Evolutionary conservation across 192 early-diverging fungal genomes (phyloP).

Genomic region (Coemansia sp.): DNA sequence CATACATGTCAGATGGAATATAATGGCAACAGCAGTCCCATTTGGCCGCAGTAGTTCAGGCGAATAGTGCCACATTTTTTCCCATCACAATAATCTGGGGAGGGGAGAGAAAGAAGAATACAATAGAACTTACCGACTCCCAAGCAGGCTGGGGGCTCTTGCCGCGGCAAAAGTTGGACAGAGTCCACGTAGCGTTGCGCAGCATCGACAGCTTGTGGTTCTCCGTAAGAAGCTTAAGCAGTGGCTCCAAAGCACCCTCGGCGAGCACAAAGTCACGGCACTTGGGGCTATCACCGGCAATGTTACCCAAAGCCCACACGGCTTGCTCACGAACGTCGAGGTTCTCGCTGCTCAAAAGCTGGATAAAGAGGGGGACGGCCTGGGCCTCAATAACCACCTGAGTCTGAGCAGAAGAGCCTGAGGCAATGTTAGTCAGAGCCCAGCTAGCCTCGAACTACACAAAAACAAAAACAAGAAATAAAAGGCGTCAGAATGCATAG

Average conservation of each 20-base stretch:
- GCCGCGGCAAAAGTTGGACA: conserved; percentile 98
- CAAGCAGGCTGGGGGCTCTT: conserved; percentile 95
- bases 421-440: conserved; percentile 99
- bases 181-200: conserved; percentile 98
- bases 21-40: conserved; percentile 9
- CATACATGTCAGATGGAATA: neutral
- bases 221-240: conserved; percentile 83
- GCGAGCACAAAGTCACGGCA: conserved; percentile 90
- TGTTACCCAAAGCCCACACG: conserved; percentile 99
- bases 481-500: neutral
- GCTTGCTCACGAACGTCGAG: conserved; percentile 96
- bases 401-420: conserved; percentile 91
- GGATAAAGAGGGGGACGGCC: conserved; percentile 90
- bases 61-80: conserved; percentile 3
- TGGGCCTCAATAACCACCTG: conserved; percentile 89
- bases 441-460: conserved; percentile 96
- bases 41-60: conserved; percentile 3
- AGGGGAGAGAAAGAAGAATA: conserved; percentile 11
- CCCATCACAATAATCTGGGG: neutral
- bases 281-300: conserved; percentile 92
- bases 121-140: conserved; percentile 59
- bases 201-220: conserved; percentile 95
- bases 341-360: conserved; percentile 77
- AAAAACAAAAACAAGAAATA: conserved; percentile 1
- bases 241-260: conserved; percentile 80